Evolutionary conservation across 2,329 filamentous ascomycete genomes (phyloP).

Genomic region (Fusarium neocosmosporiellum): DNA sequence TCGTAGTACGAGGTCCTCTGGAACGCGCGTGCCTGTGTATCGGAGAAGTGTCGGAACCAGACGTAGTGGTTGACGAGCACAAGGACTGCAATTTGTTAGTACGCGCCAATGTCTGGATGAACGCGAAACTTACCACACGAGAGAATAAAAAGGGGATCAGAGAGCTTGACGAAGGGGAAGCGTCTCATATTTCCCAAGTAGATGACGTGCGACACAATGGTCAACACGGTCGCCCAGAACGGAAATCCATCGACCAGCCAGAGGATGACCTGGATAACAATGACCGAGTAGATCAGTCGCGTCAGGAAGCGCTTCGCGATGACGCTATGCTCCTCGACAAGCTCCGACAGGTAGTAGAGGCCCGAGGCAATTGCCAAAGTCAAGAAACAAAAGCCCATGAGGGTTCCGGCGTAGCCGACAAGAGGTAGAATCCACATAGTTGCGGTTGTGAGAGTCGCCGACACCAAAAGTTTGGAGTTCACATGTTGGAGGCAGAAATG

Average conservation of each 20-base stretch:
- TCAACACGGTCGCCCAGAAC: slow-evolving; percentile 76
- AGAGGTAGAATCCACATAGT: slow-evolving; percentile 96
- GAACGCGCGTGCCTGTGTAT: slow-evolving; percentile 67
- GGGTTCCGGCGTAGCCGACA: slow-evolving; percentile 87
- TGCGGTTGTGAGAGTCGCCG: slow-evolving; percentile 28
- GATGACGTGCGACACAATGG: slow-evolving; percentile 82
- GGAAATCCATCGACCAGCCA: slow-evolving; percentile 89
- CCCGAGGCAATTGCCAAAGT: slow-evolving; percentile 98
- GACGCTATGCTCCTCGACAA: slow-evolving; percentile 98
- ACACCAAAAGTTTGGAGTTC: slow-evolving; percentile 27
- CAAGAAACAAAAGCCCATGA: slow-evolving; percentile 91
- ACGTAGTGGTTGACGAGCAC: slow-evolving; percentile 93
- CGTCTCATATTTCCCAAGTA: slow-evolving; percentile 88
- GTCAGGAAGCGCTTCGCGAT: slow-evolving; percentile 88
- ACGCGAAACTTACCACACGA: slow-evolving; percentile 75
- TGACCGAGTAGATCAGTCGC: slow-evolving; percentile 85
- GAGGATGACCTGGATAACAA: slow-evolving; percentile 79
- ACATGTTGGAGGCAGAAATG: slow-evolving; percentile 37
- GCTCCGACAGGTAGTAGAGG: slow-evolving; percentile 96
- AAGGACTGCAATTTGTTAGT: slow-evolving; percentile 64
- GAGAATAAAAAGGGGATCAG: slow-evolving; percentile 85
- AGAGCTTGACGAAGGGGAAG: slow-evolving; percentile 83
- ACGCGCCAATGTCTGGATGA: fast-evolving
- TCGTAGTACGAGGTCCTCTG: slow-evolving; percentile 72
- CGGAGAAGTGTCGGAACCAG: slow-evolving; percentile 94